Evolutionary conservation across 2,329 filamentous ascomycete genomes (phyloP).

Genomic region (Colletotrichum liriopes): DNA sequence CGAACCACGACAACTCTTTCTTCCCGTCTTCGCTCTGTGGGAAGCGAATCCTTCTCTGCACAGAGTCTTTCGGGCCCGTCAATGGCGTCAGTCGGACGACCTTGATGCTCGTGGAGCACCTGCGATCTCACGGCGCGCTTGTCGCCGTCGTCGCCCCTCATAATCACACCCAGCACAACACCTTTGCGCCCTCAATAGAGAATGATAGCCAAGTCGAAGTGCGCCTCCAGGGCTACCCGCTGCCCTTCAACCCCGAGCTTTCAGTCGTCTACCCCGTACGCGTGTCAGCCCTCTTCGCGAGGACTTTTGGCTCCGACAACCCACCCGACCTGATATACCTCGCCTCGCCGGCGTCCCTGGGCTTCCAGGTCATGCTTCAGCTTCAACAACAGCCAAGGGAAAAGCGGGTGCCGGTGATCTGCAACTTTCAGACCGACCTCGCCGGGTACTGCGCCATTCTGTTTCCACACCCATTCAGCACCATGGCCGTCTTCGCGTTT

Average conservation of each 20-base stretch:
- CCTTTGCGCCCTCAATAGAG: constrained; percentile 62
- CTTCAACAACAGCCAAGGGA: constrained; percentile 71
- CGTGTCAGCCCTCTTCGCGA: constrained; percentile 72
- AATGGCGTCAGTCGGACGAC: constrained; percentile 83
- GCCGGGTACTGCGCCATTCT: constrained; percentile 79
- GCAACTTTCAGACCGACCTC: constrained; percentile 82
- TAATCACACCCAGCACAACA: constrained; percentile 69
- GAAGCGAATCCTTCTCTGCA: constrained; percentile 77
- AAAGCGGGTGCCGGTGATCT: constrained; percentile 72
- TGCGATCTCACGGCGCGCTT: constrained; percentile 74
- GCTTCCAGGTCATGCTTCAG: constrained; percentile 81
- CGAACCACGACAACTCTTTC: constrained; percentile 56
- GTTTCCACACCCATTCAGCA: constrained; percentile 75
- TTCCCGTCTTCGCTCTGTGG: constrained; percentile 69
- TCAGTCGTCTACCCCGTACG: constrained; percentile 80
- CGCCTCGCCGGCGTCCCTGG: constrained; percentile 78
- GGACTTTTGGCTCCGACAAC: constrained; percentile 67
- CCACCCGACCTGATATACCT: constrained; percentile 79
- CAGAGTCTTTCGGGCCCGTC: constrained; percentile 80
- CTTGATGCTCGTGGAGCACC: constrained; percentile 77
- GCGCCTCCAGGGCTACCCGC: constrained; percentile 74
- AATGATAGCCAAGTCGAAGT: constrained; percentile 61
- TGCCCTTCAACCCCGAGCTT: constrained; percentile 81
- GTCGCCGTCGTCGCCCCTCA: constrained; percentile 78
- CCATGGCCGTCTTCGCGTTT: constrained; percentile 74